A percentile compares a stretch with the other conserved stretches of the same genome.
Conservation (phyloP, 139 green algal genomes). For the Closterium sp. region DNA sequence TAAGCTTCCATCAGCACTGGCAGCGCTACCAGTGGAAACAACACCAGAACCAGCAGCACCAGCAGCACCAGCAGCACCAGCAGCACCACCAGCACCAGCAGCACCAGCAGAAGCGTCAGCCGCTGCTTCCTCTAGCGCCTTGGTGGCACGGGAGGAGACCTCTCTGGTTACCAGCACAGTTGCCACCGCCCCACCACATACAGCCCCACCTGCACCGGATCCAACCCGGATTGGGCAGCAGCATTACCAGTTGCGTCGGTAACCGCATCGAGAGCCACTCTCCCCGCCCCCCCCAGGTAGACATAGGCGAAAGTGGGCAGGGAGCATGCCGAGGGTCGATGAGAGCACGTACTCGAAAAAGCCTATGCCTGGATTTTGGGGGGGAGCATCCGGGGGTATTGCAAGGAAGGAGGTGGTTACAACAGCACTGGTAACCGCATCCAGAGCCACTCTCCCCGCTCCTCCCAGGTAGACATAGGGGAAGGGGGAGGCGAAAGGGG, state of each 20-base stretch:
- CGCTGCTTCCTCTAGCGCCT: no score
- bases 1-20: no score
- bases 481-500: neutral
- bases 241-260: neutral
- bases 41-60: neutral
- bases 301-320: conserved; percentile 73
- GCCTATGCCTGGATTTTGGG: conserved; percentile 76
- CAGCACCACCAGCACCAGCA: no score
- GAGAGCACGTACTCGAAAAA: conserved; percentile 75
- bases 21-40: neutral
- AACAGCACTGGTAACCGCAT: no score
- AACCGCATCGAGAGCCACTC: neutral
- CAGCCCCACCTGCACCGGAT: neutral
- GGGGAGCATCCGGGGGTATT: no score
- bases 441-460: no score
- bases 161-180: neutral
- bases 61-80: neutral
- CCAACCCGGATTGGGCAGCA: neutral
- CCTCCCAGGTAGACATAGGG: neutral
- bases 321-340: conserved; percentile 88
- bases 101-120: no score
- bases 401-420: no score
- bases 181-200: no score
- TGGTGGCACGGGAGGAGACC: neutral
- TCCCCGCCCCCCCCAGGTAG: conserved; percentile 15